Evolutionary conservation across 495 filamentous ascomycete genomes (phyloP).

Genomic region (Hypoxylon trugodes): DNA sequence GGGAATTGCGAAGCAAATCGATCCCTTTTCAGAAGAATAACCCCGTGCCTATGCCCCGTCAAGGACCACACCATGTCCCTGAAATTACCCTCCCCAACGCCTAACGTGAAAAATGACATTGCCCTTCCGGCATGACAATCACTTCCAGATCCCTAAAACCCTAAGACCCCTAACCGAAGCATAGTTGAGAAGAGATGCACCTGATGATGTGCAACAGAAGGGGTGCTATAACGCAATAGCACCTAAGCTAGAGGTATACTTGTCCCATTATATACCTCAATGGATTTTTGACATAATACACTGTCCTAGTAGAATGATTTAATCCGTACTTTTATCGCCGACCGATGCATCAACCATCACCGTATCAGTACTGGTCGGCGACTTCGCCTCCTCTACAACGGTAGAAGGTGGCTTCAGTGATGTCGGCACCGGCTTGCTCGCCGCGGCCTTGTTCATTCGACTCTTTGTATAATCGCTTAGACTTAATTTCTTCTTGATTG

Average conservation of each 20-base stretch:
- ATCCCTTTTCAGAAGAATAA: conserved; percentile 19
- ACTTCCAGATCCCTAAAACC: background rate
- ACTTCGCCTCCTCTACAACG: conserved; percentile 53
- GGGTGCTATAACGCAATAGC: conserved; percentile 6
- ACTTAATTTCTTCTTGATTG: conserved; percentile 75
- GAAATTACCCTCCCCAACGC: conserved; percentile 32
- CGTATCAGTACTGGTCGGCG: conserved; percentile 44
- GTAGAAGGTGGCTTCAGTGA: conserved; percentile 46
- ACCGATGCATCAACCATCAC: conserved; percentile 44
- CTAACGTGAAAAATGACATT: conserved; percentile 21
- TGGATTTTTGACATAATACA: background rate
- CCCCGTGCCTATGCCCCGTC: conserved; percentile 26
- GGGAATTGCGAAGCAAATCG: conserved; percentile 25
- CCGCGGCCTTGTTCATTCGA: conserved; percentile 57
- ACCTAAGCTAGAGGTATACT: background rate
- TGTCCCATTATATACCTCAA: conserved; percentile 15
- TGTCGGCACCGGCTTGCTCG: conserved; percentile 45
- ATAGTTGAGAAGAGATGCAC: conserved; percentile 2
- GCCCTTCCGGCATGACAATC: conserved; percentile 5
- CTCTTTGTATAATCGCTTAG: conserved; percentile 74
- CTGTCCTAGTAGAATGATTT: background rate
- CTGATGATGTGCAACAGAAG: background rate
- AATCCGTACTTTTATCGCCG: conserved; percentile 44
- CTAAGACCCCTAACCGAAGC: background rate
- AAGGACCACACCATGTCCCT: conserved; percentile 16